These are phyloP conservation scores for Jasminum sambac DNA, from an alignment of 257 asterid genomes.

Conservation along the genomic window DNA sequence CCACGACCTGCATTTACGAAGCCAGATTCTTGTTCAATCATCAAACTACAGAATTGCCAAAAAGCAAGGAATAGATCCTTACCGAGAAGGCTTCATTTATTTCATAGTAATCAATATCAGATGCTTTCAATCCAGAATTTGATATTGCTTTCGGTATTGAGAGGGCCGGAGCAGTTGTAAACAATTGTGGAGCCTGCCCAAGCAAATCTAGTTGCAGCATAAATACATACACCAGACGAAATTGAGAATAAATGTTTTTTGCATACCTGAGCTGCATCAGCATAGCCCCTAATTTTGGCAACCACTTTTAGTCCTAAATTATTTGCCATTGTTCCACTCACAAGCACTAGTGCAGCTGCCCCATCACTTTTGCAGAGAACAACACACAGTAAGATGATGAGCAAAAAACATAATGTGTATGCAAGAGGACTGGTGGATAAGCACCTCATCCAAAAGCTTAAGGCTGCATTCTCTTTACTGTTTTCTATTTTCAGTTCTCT, in stretches of 20 bases:
- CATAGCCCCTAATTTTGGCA: conserved; percentile 80
- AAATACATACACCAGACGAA: conserved; percentile 6
- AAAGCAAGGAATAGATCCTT: conserved; percentile 32
- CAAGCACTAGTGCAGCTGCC: conserved; percentile 91
- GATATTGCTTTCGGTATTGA: conserved; percentile 92
- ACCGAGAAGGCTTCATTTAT: conserved; percentile 96
- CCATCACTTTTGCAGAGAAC: conserved; percentile 70
- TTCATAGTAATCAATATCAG: conserved; percentile 80
- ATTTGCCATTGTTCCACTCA: conserved; percentile 75
- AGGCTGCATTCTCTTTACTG: background rate
- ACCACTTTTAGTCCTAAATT: conserved; percentile 76
- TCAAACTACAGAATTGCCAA: background rate
- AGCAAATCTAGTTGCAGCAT: conserved; percentile 28
- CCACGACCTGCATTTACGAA: conserved; percentile 72
- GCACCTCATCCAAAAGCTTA: background rate
- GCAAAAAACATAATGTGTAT: background rate
- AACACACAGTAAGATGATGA: background rate
- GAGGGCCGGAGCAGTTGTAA: conserved; percentile 93
- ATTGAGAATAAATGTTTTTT: conserved; percentile 1
- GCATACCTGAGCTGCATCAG: conserved; percentile 94
- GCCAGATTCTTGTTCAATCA: conserved; percentile 17
- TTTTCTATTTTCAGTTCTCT: too few relatives aligned
- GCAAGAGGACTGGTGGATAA: background rate
- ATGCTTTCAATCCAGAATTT: conserved; percentile 66
- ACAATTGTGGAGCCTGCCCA: conserved; percentile 87